phyloP scores from a whole-genome alignment of 164 flowering plant species.

The Nymphaea thermarum region DNA sequence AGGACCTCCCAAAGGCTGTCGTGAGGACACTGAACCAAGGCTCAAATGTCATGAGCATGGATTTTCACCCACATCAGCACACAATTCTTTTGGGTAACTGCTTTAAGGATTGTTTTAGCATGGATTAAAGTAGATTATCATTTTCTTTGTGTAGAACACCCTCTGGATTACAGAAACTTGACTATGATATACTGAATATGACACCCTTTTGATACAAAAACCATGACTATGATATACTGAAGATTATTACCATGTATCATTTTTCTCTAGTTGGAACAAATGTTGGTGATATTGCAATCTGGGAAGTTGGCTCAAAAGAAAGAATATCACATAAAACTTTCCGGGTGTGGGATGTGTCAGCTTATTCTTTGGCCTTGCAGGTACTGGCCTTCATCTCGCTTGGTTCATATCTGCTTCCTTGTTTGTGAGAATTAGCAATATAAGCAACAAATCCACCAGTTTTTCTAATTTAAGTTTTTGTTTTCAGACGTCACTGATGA shows the following conservation, averaged over 20 bases:
- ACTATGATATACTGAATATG: no score
- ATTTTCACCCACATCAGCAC: constrained; percentile 1
- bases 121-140: neutral
- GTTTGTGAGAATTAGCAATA: neutral
- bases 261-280: constrained; percentile 33
- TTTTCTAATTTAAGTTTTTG: neutral
- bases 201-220: no score
- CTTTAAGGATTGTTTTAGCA: neutral
- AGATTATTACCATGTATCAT: neutral
- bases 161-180: no score
- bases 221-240: no score
- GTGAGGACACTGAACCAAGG: constrained; percentile 1
- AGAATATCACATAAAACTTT: constrained; percentile 34
- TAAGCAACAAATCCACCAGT: neutral
- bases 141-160: no score
- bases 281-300: constrained; percentile 46
- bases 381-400: constrained; percentile 10
- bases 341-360: constrained; percentile 35
- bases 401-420: neutral
- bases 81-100: neutral
- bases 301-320: constrained; percentile 42
- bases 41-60: constrained; percentile 2
- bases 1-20: neutral
- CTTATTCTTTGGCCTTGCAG: constrained; percentile 36
- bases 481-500: constrained; percentile 27